Evolutionary conservation across 371 early-diverging fungal genomes (phyloP).

Genomic region (Zancudomyces culisetae): DNA sequence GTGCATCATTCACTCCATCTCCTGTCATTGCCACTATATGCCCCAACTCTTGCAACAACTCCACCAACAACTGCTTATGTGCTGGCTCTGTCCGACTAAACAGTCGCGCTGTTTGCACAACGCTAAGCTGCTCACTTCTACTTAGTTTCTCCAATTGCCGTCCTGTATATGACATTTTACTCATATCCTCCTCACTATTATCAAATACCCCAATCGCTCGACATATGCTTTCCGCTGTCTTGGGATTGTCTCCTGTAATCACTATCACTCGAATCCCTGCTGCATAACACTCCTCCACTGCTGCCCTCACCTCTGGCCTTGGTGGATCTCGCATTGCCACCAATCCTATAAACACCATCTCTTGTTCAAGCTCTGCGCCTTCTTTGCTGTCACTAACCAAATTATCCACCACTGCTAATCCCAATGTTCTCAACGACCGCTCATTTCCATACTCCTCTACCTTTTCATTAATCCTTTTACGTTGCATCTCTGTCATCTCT

Average conservation of each 20-base stretch:
- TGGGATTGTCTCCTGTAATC: conserved; percentile 93
- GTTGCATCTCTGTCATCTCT: conserved; percentile 5
- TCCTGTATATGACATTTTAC: conserved; percentile 70
- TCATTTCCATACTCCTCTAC: conserved; percentile 53
- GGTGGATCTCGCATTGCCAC: conserved; percentile 94
- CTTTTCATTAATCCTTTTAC: conserved; percentile 29
- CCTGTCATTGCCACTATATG: conserved; percentile 88
- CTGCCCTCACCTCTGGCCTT: conserved; percentile 64
- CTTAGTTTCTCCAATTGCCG: conserved; percentile 78
- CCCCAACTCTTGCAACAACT: conserved; percentile 14
- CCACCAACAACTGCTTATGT: conserved; percentile 19
- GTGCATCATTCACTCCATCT: conserved; percentile 97
- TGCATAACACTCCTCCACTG: conserved; percentile 61
- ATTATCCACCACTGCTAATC: conserved; percentile 59
- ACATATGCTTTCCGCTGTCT: conserved; percentile 90
- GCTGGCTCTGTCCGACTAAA: conserved; percentile 21
- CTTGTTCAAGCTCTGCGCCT: not conserved
- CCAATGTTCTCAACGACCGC: conserved; percentile 69
- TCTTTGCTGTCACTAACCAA: conserved; percentile 10
- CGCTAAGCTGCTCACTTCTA: conserved; percentile 41
- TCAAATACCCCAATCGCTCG: conserved; percentile 78
- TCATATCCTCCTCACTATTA: conserved; percentile 33
- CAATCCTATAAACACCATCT: conserved; percentile 53
- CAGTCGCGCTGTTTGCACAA: conserved; percentile 32
- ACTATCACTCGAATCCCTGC: conserved; percentile 94